phyloP scores from a whole-genome alignment of 345 rosid genomes.

The Populus euphratica region DNA sequence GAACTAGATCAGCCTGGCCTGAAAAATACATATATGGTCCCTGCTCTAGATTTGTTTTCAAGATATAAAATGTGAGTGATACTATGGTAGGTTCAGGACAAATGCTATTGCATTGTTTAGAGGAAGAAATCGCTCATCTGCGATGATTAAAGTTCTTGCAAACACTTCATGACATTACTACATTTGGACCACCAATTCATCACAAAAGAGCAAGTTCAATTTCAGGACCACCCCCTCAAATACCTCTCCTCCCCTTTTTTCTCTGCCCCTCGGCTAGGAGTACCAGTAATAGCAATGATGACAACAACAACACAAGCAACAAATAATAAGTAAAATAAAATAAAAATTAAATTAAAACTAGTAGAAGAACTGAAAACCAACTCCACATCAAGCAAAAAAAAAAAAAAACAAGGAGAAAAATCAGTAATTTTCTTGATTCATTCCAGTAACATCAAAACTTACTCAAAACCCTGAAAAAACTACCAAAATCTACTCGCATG shows the following conservation, averaged over 20 bases:
- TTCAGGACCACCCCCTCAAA: slow-evolving; percentile 39
- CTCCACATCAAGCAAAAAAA: neutral
- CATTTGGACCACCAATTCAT: slow-evolving; percentile 43
- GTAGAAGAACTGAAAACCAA: neutral
- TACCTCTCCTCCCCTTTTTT: neutral
- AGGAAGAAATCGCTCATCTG: slow-evolving; percentile 24
- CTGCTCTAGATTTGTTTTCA: slow-evolving; percentile 2
- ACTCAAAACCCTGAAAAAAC: neutral
- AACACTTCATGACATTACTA: slow-evolving; percentile 25
- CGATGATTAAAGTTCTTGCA: slow-evolving; percentile 30
- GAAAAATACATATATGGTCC: slow-evolving; percentile 7
- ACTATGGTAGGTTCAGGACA: slow-evolving; percentile 8
- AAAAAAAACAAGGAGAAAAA: neutral
- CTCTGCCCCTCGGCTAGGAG: neutral
- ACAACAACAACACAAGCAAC: slow-evolving; percentile 7
- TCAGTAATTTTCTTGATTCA: neutral
- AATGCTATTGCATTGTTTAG: slow-evolving; percentile 20
- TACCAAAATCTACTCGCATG: neutral
- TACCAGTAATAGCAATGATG: slow-evolving; percentile 4
- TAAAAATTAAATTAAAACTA: neutral
- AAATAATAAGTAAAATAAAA: neutral
- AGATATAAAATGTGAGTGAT: neutral
- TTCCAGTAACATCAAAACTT: neutral
- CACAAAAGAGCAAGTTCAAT: slow-evolving; percentile 23
- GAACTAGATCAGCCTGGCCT: neutral